Conservation (phyloP, 257 asterid species). For the Asclepias syriaca region DNA sequence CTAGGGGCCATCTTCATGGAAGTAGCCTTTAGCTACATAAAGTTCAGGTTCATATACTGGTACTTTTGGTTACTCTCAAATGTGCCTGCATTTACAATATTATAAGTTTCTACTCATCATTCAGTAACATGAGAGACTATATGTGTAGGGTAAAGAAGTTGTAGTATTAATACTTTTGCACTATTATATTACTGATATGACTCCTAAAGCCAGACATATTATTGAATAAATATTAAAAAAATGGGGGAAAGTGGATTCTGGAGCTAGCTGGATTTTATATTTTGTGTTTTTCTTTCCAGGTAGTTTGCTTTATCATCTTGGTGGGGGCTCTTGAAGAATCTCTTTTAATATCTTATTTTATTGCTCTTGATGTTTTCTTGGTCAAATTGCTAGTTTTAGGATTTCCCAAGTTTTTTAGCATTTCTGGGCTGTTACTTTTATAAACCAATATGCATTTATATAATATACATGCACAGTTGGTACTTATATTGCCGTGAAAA, state of each 20-base stretch:
- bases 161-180: constrained; percentile 15
- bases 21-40: constrained; percentile 36
- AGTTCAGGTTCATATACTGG: constrained; percentile 42
- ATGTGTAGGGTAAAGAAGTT: constrained; percentile 48
- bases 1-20: constrained; percentile 39
- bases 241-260: constrained; percentile 8
- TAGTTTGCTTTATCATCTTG: constrained; percentile 16
- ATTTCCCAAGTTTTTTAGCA: not conserved
- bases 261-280: constrained; percentile 14
- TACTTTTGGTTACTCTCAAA: constrained; percentile 29
- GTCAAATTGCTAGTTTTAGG: constrained; percentile 7
- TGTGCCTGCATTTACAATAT: constrained; percentile 21
- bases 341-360: not conserved
- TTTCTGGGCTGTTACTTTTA: constrained; percentile 5
- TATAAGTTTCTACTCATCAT: constrained; percentile 44
- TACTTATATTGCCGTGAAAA: not conserved
- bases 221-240: constrained; percentile 18
- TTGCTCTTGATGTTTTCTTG: constrained; percentile 17
- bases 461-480: not conserved
- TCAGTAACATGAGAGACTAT: constrained; percentile 71
- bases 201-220: constrained; percentile 46
- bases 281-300: not conserved
- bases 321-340: constrained; percentile 9
- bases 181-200: constrained; percentile 22
- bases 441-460: not conserved